A percentile compares a stretch with the other conserved stretches of the same genome.
Evolutionary conservation across 176 grass and related monocot genomes (phyloP).

Genomic region (Musa itinerans): DNA sequence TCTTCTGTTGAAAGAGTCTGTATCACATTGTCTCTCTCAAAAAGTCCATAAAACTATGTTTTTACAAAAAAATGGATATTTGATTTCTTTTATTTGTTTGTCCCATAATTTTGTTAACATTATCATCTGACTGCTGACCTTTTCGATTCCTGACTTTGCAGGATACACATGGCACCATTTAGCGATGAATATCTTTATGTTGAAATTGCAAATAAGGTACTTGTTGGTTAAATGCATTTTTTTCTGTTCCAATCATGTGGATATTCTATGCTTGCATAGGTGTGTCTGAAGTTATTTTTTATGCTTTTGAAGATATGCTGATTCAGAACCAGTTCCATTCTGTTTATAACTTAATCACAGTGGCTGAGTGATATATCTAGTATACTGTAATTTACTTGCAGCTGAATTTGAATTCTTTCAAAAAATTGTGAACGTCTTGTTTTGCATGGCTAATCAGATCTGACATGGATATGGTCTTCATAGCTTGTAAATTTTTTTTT

Average conservation of each 20-base stretch:
- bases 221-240: background rate
- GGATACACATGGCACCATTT: slow-evolving; percentile 99
- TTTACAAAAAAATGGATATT: background rate
- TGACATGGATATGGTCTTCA: too few relatives aligned
- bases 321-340: background rate
- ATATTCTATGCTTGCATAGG: background rate
- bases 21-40: too few relatives aligned
- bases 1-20: too few relatives aligned
- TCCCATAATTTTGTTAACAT: background rate
- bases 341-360: too few relatives aligned
- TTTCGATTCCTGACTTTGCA: slow-evolving; percentile 27
- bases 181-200: slow-evolving; percentile 99
- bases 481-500: too few relatives aligned
- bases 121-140: slow-evolving; percentile 19
- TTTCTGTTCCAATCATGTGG: background rate
- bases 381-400: too few relatives aligned
- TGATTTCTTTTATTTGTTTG: background rate
- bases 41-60: too few relatives aligned
- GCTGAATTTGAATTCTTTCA: too few relatives aligned
- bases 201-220: slow-evolving; percentile 99
- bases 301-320: background rate
- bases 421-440: too few relatives aligned
- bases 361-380: too few relatives aligned
- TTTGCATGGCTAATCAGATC: too few relatives aligned
- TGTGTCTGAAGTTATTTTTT: background rate